These are phyloP conservation scores for Leccinum barrowsii DNA, from an alignment of 768 basidiomycete genomes.

Conservation along the genomic window DNA sequence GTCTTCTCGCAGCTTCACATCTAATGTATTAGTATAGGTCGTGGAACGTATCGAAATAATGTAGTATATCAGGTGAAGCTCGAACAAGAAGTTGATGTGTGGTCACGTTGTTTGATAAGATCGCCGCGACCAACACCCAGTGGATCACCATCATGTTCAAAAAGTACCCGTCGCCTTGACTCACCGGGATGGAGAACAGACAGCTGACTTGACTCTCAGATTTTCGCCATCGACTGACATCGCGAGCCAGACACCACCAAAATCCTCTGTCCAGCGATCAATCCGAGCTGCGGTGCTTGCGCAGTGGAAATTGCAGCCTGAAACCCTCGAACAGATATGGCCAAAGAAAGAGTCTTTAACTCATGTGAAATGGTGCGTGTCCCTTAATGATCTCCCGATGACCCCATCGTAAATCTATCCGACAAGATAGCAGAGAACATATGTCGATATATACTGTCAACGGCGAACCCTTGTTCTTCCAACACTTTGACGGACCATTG, in stretches of 20 bases:
- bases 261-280: conserved; percentile 87
- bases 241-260: conserved; percentile 85
- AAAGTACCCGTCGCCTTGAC: conserved; percentile 43
- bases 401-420: conserved; percentile 14
- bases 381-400: conserved; percentile 7
- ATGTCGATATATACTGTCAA: conserved; percentile 90
- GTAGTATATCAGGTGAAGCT: conserved; percentile 23
- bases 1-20: conserved; percentile 29
- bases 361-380: conserved; percentile 79
- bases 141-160: conserved; percentile 60
- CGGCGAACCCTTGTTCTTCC: conserved; percentile 87
- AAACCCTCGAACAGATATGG: conserved; percentile 89
- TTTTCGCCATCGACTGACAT: conserved; percentile 78
- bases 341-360: conserved; percentile 96
- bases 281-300: conserved; percentile 78
- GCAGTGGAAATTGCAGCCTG: conserved; percentile 79
- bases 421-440: conserved; percentile 79
- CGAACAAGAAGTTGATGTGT: neutral
- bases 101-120: conserved; percentile 14
- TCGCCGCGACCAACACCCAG: neutral
- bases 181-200: conserved; percentile 1
- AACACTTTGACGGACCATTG: conserved; percentile 93
- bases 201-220: conserved; percentile 35
- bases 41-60: conserved; percentile 30
- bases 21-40: conserved; percentile 37